These are phyloP conservation scores for Dothideomycetes sp. DNA, from an alignment of 2,329 filamentous ascomycete genomes.

Conservation along the genomic window DNA sequence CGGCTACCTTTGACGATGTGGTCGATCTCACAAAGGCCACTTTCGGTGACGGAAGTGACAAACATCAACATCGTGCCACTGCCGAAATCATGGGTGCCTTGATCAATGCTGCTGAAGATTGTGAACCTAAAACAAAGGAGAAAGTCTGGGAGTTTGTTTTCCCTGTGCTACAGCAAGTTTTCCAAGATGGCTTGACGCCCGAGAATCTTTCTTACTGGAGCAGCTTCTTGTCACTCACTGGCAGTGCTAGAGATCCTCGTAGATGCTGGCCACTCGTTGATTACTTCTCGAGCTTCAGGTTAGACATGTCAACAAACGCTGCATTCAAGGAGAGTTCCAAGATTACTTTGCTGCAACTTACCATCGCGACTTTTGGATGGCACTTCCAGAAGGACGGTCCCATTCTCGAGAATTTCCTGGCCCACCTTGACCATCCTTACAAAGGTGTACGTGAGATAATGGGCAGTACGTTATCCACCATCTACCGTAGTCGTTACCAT, in stretches of 20 bases:
- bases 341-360: slow-evolving; percentile 80
- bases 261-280: slow-evolving; percentile 79
- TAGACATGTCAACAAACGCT: slow-evolving; percentile 92
- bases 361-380: slow-evolving; percentile 84
- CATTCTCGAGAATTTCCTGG: slow-evolving; percentile 79
- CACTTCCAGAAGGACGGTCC: slow-evolving; percentile 88
- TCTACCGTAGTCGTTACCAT: slow-evolving; percentile 86
- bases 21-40: slow-evolving; percentile 67
- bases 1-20: slow-evolving; percentile 76
- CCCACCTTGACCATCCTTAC: slow-evolving; percentile 92
- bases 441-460: slow-evolving; percentile 95
- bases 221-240: slow-evolving; percentile 79
- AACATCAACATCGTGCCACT: slow-evolving; percentile 93
- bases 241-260: slow-evolving; percentile 83
- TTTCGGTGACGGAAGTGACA: slow-evolving; percentile 89
- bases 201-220: slow-evolving; percentile 95
- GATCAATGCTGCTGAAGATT: slow-evolving; percentile 70
- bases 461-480: slow-evolving; percentile 75
- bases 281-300: slow-evolving; percentile 70
- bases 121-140: slow-evolving; percentile 62
- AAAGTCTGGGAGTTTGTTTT: slow-evolving; percentile 83
- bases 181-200: slow-evolving; percentile 85
- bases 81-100: slow-evolving; percentile 86
- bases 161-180: slow-evolving; percentile 75
- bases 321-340: slow-evolving; percentile 99